A percentile compares a stretch with the other conserved stretches of the same genome.
These are phyloP conservation scores for Nakazawaea anatomiae DNA, from an alignment of 805 yeast genomes.

Conservation along the genomic window DNA sequence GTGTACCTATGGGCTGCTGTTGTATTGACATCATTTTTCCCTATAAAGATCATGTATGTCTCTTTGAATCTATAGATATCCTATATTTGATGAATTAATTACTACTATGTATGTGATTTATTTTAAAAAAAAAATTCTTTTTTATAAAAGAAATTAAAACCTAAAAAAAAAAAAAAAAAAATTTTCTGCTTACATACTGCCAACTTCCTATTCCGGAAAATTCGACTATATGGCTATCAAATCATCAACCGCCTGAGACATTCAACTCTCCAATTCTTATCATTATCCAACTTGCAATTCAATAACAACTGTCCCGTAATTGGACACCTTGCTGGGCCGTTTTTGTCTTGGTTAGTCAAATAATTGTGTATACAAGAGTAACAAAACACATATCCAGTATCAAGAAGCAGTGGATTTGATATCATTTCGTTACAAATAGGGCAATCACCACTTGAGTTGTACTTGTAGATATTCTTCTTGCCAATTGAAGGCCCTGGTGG, in stretches of 20 bases:
- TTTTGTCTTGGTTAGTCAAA: constrained; percentile 40
- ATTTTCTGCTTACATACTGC: neutral
- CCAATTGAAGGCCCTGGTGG: constrained; percentile 34
- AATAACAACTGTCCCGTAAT: constrained; percentile 66
- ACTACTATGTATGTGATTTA: neutral
- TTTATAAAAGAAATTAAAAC: no score
- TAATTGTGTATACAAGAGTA: constrained; percentile 76
- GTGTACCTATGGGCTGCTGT: neutral
- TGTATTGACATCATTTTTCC: constrained; percentile 10
- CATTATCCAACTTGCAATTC: constrained; percentile 57
- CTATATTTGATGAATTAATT: neutral
- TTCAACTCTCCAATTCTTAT: constrained; percentile 63
- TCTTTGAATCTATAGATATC: no score
- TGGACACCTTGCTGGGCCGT: constrained; percentile 74
- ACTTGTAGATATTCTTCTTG: constrained; percentile 10
- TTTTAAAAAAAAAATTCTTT: neutral
- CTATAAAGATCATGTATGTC: neutral
- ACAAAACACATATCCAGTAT: constrained; percentile 88
- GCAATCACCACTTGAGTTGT: constrained; percentile 32
- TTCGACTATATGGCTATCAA: constrained; percentile 17
- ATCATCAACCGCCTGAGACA: constrained; percentile 74
- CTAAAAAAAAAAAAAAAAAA: neutral
- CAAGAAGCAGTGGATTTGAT: constrained; percentile 79
- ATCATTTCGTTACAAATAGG: constrained; percentile 64
- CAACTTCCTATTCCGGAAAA: neutral